Evolutionary conservation across 78 protist species (phyloP).

Genomic region (Anaeramoeba ignava): DNA sequence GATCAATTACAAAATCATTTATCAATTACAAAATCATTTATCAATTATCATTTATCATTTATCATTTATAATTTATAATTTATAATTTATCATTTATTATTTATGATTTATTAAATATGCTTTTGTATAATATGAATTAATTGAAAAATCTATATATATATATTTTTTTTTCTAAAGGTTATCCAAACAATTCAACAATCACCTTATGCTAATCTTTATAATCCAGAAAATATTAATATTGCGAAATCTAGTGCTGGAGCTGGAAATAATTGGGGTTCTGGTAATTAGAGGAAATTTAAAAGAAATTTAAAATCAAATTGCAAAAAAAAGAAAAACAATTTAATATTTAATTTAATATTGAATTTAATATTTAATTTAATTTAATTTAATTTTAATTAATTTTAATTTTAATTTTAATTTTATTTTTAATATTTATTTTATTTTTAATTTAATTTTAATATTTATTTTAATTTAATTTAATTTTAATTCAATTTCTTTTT

Average conservation of each 20-base stretch:
- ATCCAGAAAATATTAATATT: slow-evolving; percentile 79
- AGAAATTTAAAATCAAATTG: too few relatives aligned
- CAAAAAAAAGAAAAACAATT: too few relatives aligned
- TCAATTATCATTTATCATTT: too few relatives aligned
- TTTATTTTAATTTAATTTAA: too few relatives aligned
- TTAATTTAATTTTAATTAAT: slow-evolving; percentile 2
- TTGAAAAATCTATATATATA: background rate
- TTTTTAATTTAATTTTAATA: too few relatives aligned
- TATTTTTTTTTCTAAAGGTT: slow-evolving; percentile 26
- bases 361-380: background rate
- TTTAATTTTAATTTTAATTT: too few relatives aligned
- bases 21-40: too few relatives aligned
- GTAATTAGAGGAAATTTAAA: too few relatives aligned
- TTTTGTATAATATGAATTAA: background rate
- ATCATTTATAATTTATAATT: too few relatives aligned
- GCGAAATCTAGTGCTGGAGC: slow-evolving; percentile 82
- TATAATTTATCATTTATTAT: background rate
- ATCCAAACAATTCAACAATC: slow-evolving; percentile 39
- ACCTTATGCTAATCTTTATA: slow-evolving; percentile 52
- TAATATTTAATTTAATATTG: slow-evolving; percentile 35
- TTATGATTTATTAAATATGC: background rate
- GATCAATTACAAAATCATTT: too few relatives aligned
- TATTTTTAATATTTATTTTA: too few relatives aligned
- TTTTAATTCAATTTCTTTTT: too few relatives aligned
- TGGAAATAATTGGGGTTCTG: slow-evolving; percentile 96